Conservation (phyloP, 805 yeast genomes). For the Yarrowia porcina region DNA sequence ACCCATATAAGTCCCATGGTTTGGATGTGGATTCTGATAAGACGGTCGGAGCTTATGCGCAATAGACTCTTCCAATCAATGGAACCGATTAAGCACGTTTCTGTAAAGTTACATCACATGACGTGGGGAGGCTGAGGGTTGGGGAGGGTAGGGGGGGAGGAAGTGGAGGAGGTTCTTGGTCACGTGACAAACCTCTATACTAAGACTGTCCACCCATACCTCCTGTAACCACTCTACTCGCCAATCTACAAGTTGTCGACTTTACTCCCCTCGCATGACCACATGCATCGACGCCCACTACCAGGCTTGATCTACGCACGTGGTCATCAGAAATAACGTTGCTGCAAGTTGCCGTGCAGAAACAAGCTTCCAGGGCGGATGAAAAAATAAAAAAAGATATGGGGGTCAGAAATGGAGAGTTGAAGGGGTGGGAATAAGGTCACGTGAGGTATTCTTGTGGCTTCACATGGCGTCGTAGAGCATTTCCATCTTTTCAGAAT, state of each 20-base stretch:
- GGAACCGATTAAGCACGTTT: constrained; percentile 2
- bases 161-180: not conserved
- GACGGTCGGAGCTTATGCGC: not conserved
- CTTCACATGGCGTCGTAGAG: no score
- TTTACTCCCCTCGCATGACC: constrained; percentile 9
- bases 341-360: constrained; percentile 10
- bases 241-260: not conserved
- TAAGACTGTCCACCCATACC: no score
- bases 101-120: not conserved
- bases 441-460: no score
- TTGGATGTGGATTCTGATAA: not conserved
- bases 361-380: not conserved
- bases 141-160: not conserved
- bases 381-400: no score
- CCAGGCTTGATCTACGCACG: constrained; percentile 24
- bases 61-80: constrained; percentile 2
- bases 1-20: not conserved
- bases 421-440: no score
- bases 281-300: constrained; percentile 22
- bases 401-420: no score
- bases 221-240: not conserved
- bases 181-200: no score
- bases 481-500: no score
- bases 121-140: not conserved
- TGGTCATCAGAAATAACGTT: constrained; percentile 8